phyloP scores from a whole-genome alignment of 1,284 basidiomycete genomes.

The Fomes fomentarius region DNA sequence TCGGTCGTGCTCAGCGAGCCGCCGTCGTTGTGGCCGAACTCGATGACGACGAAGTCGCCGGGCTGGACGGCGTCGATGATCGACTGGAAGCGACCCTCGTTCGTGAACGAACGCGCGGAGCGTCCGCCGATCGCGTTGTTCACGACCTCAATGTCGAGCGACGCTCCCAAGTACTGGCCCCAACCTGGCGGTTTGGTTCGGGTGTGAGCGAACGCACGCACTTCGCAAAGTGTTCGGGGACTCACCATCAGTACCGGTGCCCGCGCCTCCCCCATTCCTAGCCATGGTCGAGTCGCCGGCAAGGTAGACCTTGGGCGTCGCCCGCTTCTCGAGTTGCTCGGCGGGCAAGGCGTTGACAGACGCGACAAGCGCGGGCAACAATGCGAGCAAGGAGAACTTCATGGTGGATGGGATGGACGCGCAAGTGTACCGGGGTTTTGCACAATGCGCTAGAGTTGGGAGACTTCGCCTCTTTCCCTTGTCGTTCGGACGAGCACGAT shows the following conservation, averaged over 20 bases:
- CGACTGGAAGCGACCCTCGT: slow-evolving; percentile 17
- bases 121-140: slow-evolving; percentile 51
- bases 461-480: too few species aligned
- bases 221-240: background rate
- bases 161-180: slow-evolving; percentile 48
- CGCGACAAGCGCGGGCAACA: slow-evolving; percentile 5
- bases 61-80: slow-evolving; percentile 11
- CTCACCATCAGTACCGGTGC: slow-evolving; percentile 15
- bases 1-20: slow-evolving; percentile 22
- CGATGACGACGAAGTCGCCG: slow-evolving; percentile 46
- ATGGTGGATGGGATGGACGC: background rate
- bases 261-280: slow-evolving; percentile 21
- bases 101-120: slow-evolving; percentile 44
- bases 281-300: slow-evolving; percentile 51
- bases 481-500: too few species aligned
- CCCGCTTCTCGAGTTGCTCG: slow-evolving; percentile 4
- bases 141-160: slow-evolving; percentile 43
- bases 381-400: slow-evolving; percentile 2
- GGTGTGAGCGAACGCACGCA: background rate
- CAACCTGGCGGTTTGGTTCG: slow-evolving; percentile 40
- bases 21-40: slow-evolving; percentile 52
- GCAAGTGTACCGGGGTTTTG: background rate
- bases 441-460: too few species aligned
- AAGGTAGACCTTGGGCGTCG: slow-evolving; percentile 38
- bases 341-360: background rate